Conservation (phyloP, 208 protist genomes). For the Porcisia deanei region DNA sequence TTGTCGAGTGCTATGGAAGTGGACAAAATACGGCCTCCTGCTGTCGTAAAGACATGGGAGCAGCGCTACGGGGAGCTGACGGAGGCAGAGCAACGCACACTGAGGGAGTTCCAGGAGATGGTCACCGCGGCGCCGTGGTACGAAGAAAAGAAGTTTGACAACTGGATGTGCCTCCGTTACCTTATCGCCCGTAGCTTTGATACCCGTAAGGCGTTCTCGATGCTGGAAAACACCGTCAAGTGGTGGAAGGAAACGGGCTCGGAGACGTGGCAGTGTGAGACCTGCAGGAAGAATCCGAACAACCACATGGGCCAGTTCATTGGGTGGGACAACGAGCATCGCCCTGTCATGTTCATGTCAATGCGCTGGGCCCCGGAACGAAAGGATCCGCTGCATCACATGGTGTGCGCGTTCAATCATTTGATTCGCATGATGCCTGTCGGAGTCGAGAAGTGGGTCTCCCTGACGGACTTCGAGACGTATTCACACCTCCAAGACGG, state of each 20-base stretch:
- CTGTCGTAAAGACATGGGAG: slow-evolving; percentile 78
- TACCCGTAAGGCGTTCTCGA: slow-evolving; percentile 53
- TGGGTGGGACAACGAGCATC: slow-evolving; percentile 75
- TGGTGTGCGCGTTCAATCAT: slow-evolving; percentile 73
- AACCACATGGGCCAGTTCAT: slow-evolving; percentile 84
- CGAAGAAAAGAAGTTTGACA: slow-evolving; percentile 48
- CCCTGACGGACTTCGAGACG: slow-evolving; percentile 83
- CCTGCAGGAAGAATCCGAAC: slow-evolving; percentile 63
- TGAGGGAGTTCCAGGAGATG: slow-evolving; percentile 38
- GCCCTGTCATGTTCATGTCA: slow-evolving; percentile 83
- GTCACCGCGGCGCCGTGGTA: slow-evolving; percentile 64
- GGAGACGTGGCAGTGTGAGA: slow-evolving; percentile 56
- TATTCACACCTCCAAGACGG: slow-evolving; percentile 79
- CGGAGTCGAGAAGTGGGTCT: slow-evolving; percentile 87
- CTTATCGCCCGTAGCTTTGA: slow-evolving; percentile 73
- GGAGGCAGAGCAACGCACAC: slow-evolving; percentile 36
- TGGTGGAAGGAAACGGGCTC: slow-evolving; percentile 67
- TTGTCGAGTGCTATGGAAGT: slow-evolving; percentile 56
- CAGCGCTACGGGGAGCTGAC: slow-evolving; percentile 60
- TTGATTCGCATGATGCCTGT: slow-evolving; percentile 71
- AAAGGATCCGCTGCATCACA: slow-evolving; percentile 71
- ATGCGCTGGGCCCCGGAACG: slow-evolving; percentile 84
- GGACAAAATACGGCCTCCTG: slow-evolving; percentile 64
- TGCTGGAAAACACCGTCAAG: slow-evolving; percentile 71
- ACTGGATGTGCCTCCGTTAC: slow-evolving; percentile 75